Percentiles rank a stretch among this genome's conserved stretches.
Evolutionary conservation across 176 grass and related monocot genomes (phyloP).

Genomic region (Avena sativa): DNA sequence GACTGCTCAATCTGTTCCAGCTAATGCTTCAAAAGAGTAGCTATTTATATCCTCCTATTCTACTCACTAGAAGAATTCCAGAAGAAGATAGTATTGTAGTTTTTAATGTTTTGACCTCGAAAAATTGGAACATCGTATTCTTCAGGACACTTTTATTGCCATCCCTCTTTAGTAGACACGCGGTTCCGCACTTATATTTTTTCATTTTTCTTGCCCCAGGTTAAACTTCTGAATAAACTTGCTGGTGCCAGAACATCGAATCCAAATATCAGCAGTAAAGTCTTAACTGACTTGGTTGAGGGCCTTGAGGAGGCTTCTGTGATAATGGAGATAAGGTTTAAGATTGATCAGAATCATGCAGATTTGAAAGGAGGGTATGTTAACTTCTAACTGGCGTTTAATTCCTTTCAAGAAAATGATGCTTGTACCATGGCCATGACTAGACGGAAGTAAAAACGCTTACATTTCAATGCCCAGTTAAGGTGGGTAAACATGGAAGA

Average conservation of each 20-base stretch:
- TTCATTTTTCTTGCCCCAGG: constrained; percentile 46
- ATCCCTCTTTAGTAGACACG: constrained; percentile 6
- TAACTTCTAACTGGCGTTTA: constrained; percentile 30
- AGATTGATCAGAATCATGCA: constrained; percentile 92
- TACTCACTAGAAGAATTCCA: constrained; percentile 5
- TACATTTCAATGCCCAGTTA: background rate
- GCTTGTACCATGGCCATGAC: background rate
- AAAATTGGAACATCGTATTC: constrained; percentile 20
- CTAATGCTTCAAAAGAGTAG: background rate
- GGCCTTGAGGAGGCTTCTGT: constrained; percentile 85
- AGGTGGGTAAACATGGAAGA: background rate
- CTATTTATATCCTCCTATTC: constrained; percentile 18
- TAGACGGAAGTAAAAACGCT: constrained; percentile 7
- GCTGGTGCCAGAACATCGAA: constrained; percentile 69
- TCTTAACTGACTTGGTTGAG: constrained; percentile 87
- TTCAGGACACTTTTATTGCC: background rate
- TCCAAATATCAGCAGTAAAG: constrained; percentile 63
- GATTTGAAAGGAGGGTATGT: constrained; percentile 88
- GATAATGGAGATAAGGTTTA: constrained; percentile 79
- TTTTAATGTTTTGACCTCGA: constrained; percentile 13
- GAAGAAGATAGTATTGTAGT: background rate
- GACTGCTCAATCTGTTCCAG: constrained; percentile 28
- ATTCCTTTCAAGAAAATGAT: background rate
- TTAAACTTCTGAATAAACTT: constrained; percentile 98
- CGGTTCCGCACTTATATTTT: background rate